Base-by-base conservation (phyloP, 2,329 filamentous ascomycete genomes). In the Penicillium sp. region DNA sequence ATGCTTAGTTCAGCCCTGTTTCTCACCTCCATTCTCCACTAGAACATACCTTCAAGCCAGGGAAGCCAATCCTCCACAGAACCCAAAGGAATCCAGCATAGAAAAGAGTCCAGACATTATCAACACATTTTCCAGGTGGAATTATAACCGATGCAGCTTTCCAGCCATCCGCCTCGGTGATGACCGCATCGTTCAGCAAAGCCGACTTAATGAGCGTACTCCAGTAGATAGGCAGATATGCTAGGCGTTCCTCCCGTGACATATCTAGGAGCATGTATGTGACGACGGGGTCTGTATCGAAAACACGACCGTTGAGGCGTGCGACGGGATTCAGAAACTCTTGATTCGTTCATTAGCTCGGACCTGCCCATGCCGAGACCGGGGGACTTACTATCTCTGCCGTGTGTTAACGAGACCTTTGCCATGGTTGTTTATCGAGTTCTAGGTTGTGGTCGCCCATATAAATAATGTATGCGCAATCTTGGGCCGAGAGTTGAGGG, bases 91-190 rank as follows among this genome's bases (percentile, higher is more conserved):
- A 61, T 3, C 64, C 64, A 2, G 64, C 53, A 22, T 54, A 60
- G 0, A 65, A 18, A 3, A 65, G 54, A 6, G 56, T 63, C 58
- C 60, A 63, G 8, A 53, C 31, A 22, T 63, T 62, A 14, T 64
- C 60, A 20, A 65, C n/a, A 22, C 45, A 50, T 25, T 22, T 52
- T 0, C 58, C 64, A 0, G 63, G 64, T 7, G 61, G 63, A 3
- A 64, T 27, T 1, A 65, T 12, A 3, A 67, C 63, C 1, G 64
- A 61, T 1, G 61, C 63, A 0, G 64, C 61, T 31, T 65, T 63
- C 55, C 61, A 67, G 3, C 46, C 60, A 29, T 67, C 58, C 6
- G 59, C 61, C 35, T 67, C 60, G 33, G 64, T 67, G 40, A 66
- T 65, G 14, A 62, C 3, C 18, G 60, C 61, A 18, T 58, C 43